Base-by-base conservation (phyloP, 257 asterid genomes). In the Oldenlandia corymbosa region DNA sequence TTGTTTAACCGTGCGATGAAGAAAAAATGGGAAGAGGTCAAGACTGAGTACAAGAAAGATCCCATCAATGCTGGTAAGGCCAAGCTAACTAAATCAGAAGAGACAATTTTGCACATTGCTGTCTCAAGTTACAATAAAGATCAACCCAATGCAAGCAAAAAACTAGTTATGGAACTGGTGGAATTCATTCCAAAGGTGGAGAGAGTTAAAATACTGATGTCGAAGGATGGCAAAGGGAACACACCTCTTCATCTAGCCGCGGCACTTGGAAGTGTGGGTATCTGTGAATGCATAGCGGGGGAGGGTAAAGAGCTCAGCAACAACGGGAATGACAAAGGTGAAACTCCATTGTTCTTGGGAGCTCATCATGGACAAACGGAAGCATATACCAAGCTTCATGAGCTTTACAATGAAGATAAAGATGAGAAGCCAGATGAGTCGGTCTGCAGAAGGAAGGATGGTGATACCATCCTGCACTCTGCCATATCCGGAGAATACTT, bases 201-300 rank as follows among this genome's bases (percentile, higher is more conserved):
- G n/a, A n/a, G n/a, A 12, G 10, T 42, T 1, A 3, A 11, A 0
- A 62, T 60, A 16, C 48, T 83, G 21, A 0, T 4, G 2, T 54
- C 42, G 57, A 21, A 34, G 32, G 76, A 78, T 24, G 66, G 21
- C 20, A 74, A 50, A 23, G 87, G 87, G 28, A 66, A 79, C 72
- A 82, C 88, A 2, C 78, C 85, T 42, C 83, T 82, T 48, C 85
- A 82, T 54, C 69, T 79, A 0, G 83, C 88, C 9, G 85, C 88
- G 17, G 72, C 76, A 13, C 76, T 68, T 10, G 83, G 88, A 2
- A 69, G 74, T 55, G 65, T 31, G 9, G 12, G 18, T 0, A 68
- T 76, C 5, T 76, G 81, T 49, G 1, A 28, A 0, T 41, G 58
- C 52, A 68, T 82, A 7, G 82, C 68, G 3, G 5, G 26, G 0